Percentiles rank a stretch among this genome's conserved stretches.
Conservation (phyloP, 306 rosid genomes). For the Sicyos edulis region DNA sequence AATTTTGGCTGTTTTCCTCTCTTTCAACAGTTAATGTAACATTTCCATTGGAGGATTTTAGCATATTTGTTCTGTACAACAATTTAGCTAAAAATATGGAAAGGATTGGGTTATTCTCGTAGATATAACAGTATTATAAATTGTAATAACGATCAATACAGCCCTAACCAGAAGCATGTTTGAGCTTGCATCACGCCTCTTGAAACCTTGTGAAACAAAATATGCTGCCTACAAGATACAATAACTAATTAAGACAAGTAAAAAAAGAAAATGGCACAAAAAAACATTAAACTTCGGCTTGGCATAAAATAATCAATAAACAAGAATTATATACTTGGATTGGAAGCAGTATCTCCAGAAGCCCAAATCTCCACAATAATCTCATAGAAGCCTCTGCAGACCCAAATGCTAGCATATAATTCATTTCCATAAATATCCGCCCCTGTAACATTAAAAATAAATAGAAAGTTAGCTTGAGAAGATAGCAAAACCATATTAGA, state of each 20-base stretch:
- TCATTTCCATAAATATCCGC: constrained; percentile 36
- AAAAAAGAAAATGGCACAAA: not conserved
- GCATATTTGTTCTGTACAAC: not conserved
- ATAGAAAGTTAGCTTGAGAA: not conserved
- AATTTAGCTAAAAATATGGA: not conserved
- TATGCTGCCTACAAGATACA: constrained; percentile 32
- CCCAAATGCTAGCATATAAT: constrained; percentile 40
- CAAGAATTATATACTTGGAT: constrained; percentile 26
- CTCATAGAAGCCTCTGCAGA: constrained; percentile 39
- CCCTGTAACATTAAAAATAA: constrained; percentile 25
- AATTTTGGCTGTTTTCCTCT: not conserved
- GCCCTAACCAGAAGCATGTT: constrained; percentile 36
- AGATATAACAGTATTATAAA: not conserved
- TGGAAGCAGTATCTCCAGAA: constrained; percentile 35
- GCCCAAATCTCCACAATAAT: constrained; percentile 37
- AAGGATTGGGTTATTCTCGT: not conserved
- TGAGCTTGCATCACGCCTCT: constrained; percentile 32
- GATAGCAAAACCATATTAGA: constrained; percentile 2
- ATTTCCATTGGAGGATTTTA: not conserved
- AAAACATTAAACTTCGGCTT: not conserved
- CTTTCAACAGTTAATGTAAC: not conserved
- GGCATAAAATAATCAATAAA: not conserved
- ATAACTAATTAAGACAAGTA: constrained; percentile 12
- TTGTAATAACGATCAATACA: not conserved
- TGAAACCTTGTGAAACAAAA: constrained; percentile 37